phyloP scores from a whole-genome alignment of 1,139 yeast species.

The Scheffersomyces illinoinensis region DNA sequence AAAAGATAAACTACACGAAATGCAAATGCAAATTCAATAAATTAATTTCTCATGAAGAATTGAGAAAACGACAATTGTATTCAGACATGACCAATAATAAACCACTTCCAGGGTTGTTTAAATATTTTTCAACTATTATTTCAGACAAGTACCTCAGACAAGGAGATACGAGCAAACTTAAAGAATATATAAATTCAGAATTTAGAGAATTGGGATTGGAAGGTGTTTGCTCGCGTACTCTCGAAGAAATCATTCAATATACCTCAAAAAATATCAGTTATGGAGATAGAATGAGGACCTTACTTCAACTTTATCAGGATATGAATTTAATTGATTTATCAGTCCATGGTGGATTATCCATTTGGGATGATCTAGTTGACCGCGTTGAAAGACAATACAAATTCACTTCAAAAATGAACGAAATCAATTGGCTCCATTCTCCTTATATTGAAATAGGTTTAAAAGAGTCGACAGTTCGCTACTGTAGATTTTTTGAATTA shows the following conservation, averaged over 20 bases:
- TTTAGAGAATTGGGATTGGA: not conserved
- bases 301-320: constrained; percentile 16
- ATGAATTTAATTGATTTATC: constrained; percentile 23
- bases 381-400: constrained; percentile 31
- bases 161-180: constrained; percentile 4
- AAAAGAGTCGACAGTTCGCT: constrained; percentile 21
- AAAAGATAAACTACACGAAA: constrained; percentile 1
- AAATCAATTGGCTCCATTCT: constrained; percentile 29
- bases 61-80: constrained; percentile 22
- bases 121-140: constrained; percentile 7
- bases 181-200: not conserved
- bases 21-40: constrained; percentile 6
- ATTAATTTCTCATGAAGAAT: constrained; percentile 16
- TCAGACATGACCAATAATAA: constrained; percentile 14
- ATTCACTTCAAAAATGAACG: constrained; percentile 31
- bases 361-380: constrained; percentile 32
- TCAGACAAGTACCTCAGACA: not conserved
- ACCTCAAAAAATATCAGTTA: not conserved
- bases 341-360: constrained; percentile 9
- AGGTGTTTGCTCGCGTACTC: not conserved
- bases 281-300: not conserved
- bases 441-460: constrained; percentile 20
- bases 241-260: not conserved
- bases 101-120: constrained; percentile 15
- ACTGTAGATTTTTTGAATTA: constrained; percentile 25